Percentiles rank a stretch among this genome's conserved stretches.
phyloP scores from a whole-genome alignment of 306 rosid genomes.

The Cucumis cinereus region DNA sequence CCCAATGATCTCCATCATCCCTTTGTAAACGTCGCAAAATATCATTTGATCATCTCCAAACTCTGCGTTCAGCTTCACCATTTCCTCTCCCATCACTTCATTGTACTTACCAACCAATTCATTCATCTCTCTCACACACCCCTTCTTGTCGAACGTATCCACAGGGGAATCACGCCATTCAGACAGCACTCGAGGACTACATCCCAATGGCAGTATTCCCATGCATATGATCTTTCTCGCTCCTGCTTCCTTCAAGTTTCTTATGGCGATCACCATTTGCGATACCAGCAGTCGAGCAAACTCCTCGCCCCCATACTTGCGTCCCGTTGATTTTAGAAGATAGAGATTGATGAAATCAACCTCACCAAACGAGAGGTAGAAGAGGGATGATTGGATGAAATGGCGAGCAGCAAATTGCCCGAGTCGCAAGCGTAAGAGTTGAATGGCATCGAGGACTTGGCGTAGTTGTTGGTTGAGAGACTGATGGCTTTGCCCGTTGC shows the following conservation, averaged over 20 bases:
- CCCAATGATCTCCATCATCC: constrained; percentile 45
- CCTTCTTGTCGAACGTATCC: constrained; percentile 10
- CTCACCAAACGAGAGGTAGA: constrained; percentile 70
- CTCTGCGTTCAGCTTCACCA: constrained; percentile 29
- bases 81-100: constrained; percentile 24
- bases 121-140: constrained; percentile 46
- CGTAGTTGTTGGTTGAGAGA: constrained; percentile 79
- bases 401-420: constrained; percentile 21
- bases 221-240: constrained; percentile 60
- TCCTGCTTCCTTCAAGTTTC: constrained; percentile 49
- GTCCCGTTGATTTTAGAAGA: constrained; percentile 17
- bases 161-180: constrained; percentile 5
- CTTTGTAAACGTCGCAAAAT: constrained; percentile 65
- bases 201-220: constrained; percentile 71
- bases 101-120: constrained; percentile 49
- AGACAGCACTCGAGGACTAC: constrained; percentile 42
- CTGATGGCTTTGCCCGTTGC: constrained; percentile 49
- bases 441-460: constrained; percentile 57
- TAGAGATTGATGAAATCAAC: constrained; percentile 52
- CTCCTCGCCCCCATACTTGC: constrained; percentile 7
- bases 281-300: constrained; percentile 44
- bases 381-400: constrained; percentile 50
- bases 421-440: constrained; percentile 51
- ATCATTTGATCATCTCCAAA: constrained; percentile 39
- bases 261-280: constrained; percentile 48